phyloP scores from a whole-genome alignment of 2,329 filamentous ascomycete species.

The Penicillium sp. region DNA sequence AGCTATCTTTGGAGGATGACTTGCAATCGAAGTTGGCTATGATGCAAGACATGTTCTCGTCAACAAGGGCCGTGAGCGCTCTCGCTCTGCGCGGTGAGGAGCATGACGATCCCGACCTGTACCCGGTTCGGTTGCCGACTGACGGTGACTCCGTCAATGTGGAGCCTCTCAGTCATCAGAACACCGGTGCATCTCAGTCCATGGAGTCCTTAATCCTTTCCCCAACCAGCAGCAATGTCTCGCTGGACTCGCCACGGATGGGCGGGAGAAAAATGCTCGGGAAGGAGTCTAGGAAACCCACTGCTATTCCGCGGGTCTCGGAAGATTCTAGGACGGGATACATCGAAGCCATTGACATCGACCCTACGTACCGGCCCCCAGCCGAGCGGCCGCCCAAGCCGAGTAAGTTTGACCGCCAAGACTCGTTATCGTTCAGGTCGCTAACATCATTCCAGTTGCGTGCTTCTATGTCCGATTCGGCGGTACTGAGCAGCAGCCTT shows the following conservation, averaged over 20 bases:
- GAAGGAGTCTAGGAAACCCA: slow-evolving; percentile 26
- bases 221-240: slow-evolving; percentile 41
- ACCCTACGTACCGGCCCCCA: slow-evolving; percentile 77
- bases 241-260: slow-evolving; percentile 36
- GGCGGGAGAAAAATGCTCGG: slow-evolving; percentile 14
- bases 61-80: slow-evolving; percentile 43
- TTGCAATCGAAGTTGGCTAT: slow-evolving; percentile 43
- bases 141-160: slow-evolving; percentile 33
- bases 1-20: slow-evolving; percentile 43
- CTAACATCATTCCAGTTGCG: slow-evolving; percentile 59
- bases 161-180: slow-evolving; percentile 28
- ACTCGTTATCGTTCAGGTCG: neutral
- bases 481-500: slow-evolving; percentile 47
- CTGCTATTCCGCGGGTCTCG: slow-evolving; percentile 31
- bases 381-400: slow-evolving; percentile 68
- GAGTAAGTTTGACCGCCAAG: slow-evolving; percentile 44
- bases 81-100: slow-evolving; percentile 45
- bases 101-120: slow-evolving; percentile 47
- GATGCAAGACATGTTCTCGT: slow-evolving; percentile 50
- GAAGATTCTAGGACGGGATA: slow-evolving; percentile 58
- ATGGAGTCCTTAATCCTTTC: slow-evolving; percentile 37
- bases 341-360: slow-evolving; percentile 92
- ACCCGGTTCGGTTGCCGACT: slow-evolving; percentile 40
- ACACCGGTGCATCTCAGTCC: slow-evolving; percentile 33
- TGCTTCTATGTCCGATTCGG: slow-evolving; percentile 78